A percentile compares a stretch with the other conserved stretches of the same genome.
Evolutionary conservation across 2,329 filamentous ascomycete species (phyloP).

Genomic region (Exophiala bonariae): DNA sequence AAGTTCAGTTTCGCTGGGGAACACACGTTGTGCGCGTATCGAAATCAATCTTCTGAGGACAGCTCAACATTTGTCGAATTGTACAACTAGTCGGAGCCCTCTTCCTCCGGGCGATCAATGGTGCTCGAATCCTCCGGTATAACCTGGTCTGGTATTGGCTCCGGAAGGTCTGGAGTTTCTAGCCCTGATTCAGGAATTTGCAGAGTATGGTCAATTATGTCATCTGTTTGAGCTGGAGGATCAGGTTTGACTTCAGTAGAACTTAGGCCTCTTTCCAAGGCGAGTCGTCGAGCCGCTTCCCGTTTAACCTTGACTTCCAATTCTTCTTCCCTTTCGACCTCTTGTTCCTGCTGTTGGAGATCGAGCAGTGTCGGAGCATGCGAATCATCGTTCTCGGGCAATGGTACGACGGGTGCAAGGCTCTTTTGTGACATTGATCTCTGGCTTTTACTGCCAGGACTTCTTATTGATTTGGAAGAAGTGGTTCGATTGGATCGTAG

Average conservation of each 20-base stretch:
- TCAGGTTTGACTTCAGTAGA: slow-evolving; percentile 12
- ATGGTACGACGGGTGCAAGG: slow-evolving; percentile 10
- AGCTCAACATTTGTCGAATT: too few relatives aligned
- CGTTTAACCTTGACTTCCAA: slow-evolving; percentile 53
- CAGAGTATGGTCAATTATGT: too few relatives aligned
- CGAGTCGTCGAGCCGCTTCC: slow-evolving; percentile 56
- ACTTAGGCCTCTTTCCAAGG: slow-evolving; percentile 50
- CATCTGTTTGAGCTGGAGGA: not conserved
- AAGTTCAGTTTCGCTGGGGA: too few relatives aligned
- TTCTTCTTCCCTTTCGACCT: slow-evolving; percentile 56
- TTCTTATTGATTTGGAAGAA: slow-evolving; percentile 44
- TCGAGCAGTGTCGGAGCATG: slow-evolving; percentile 53
- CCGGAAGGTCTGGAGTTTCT: too few relatives aligned
- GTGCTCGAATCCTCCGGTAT: too few relatives aligned
- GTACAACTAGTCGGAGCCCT: too few relatives aligned
- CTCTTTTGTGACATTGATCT: slow-evolving; percentile 32
- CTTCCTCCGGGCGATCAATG: too few relatives aligned
- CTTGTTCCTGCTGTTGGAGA: slow-evolving; percentile 59
- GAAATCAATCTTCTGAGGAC: too few relatives aligned
- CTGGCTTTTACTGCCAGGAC: slow-evolving; percentile 32
- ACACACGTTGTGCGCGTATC: too few relatives aligned
- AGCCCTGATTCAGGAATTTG: too few relatives aligned
- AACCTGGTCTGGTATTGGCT: too few relatives aligned
- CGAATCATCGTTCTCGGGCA: slow-evolving; percentile 9
- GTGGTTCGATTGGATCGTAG: slow-evolving; percentile 46